A percentile compares a stretch with the other conserved stretches of the same genome.
phyloP scores from a whole-genome alignment of 805 yeast species.

The Wickerhamiella vanderwaltii region DNA sequence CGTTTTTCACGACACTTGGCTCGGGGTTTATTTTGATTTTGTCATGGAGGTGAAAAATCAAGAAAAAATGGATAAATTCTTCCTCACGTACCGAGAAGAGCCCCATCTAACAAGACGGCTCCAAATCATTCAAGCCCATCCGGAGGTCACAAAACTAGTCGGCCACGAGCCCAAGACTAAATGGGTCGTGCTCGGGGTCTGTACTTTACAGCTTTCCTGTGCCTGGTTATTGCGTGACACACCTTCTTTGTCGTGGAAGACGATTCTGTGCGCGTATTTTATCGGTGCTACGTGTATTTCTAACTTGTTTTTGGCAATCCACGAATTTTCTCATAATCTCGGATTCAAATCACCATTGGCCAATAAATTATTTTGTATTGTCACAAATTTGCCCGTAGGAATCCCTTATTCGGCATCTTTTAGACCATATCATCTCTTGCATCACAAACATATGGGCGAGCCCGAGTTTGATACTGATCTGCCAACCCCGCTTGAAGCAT shows the following conservation, averaged over 20 bases:
- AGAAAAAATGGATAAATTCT: constrained; percentile 41
- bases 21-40: no score
- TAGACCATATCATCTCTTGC: constrained; percentile 83
- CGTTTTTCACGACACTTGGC: no score
- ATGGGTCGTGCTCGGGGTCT: constrained; percentile 57
- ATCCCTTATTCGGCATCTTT: constrained; percentile 81
- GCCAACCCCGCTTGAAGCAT: constrained; percentile 70
- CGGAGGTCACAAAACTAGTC: constrained; percentile 64
- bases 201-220: constrained; percentile 47
- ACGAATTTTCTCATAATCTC: constrained; percentile 75
- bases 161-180: constrained; percentile 84
- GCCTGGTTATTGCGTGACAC: constrained; percentile 54
- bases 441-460: constrained; percentile 84
- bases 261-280: constrained; percentile 53
- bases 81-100: constrained; percentile 73
- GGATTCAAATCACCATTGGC: constrained; percentile 68
- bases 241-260: constrained; percentile 39
- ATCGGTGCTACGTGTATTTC: constrained; percentile 82
- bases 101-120: constrained; percentile 71
- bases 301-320: constrained; percentile 75
- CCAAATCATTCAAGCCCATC: constrained; percentile 59
- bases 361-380: constrained; percentile 64
- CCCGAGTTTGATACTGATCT: constrained; percentile 73
- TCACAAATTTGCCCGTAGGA: constrained; percentile 77
- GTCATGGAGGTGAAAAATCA: no score